Percentiles rank a stretch among this genome's conserved stretches.
These are phyloP conservation scores for Hyaloperonospora brassicae DNA, from an alignment of 352 stramenopile genomes.

Conservation along the genomic window DNA sequence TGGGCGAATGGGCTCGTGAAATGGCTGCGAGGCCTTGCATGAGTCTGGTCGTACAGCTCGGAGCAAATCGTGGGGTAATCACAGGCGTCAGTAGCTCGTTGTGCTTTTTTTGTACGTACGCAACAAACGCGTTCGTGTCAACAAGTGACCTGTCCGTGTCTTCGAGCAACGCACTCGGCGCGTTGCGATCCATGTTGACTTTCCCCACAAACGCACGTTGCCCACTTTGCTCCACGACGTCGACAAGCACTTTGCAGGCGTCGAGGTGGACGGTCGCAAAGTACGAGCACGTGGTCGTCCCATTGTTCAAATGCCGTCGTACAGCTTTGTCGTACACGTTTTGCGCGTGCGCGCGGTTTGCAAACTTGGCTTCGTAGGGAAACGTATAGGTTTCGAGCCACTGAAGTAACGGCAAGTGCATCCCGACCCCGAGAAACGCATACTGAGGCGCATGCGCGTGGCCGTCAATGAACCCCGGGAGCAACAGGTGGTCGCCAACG, in stretches of 20 bases:
- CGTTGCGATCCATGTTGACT: slow-evolving; percentile 95
- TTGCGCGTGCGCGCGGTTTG: slow-evolving; percentile 48
- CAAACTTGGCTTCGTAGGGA: slow-evolving; percentile 84
- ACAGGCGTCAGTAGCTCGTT: slow-evolving; percentile 79
- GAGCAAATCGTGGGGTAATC: slow-evolving; percentile 92
- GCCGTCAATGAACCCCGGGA: slow-evolving; percentile 91
- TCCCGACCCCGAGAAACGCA: slow-evolving; percentile 89
- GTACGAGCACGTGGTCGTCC: slow-evolving; percentile 93
- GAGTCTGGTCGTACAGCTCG: slow-evolving; percentile 75
- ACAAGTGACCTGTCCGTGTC: slow-evolving; percentile 75
- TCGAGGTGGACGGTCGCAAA: slow-evolving; percentile 88
- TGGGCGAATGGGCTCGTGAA: slow-evolving; percentile 63
- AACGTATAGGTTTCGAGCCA: slow-evolving; percentile 95
- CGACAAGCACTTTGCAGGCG: neutral
- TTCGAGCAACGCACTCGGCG: slow-evolving; percentile 72
- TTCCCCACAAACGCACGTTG: slow-evolving; percentile 91
- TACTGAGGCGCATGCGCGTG: slow-evolving; percentile 93
- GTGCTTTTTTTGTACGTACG: slow-evolving; percentile 74
- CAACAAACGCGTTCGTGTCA: slow-evolving; percentile 83
- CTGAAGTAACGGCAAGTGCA: slow-evolving; percentile 88
- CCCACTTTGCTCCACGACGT: slow-evolving; percentile 34
- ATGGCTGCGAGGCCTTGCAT: slow-evolving; percentile 78
- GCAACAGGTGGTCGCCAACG: slow-evolving; percentile 66
- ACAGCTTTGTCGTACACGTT: slow-evolving; percentile 87
- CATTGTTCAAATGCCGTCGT: slow-evolving; percentile 71